These are phyloP conservation scores for Camellia oleifera DNA, from an alignment of 179 eudicot genomes.

Conservation along the genomic window DNA sequence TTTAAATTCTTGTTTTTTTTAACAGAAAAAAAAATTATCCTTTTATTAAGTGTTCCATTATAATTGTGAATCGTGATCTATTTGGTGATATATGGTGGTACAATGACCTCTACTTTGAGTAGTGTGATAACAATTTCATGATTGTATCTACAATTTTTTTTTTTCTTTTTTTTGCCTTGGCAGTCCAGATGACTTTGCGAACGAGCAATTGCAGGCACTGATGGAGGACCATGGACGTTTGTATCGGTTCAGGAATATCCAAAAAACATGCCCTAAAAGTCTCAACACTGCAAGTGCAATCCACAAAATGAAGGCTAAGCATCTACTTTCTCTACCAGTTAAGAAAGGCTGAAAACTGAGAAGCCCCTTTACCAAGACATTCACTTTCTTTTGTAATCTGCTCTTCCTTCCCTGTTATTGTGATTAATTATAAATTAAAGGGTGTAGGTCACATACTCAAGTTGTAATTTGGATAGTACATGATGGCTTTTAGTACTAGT, in stretches of 20 bases:
- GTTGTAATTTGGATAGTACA: too few relatives aligned
- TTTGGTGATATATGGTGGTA: background rate
- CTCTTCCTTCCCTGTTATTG: too few relatives aligned
- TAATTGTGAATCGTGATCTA: too few relatives aligned
- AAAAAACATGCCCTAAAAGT: conserved; percentile 67
- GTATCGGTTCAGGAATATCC: conserved; percentile 56
- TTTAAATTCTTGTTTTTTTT: too few relatives aligned
- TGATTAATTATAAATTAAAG: too few relatives aligned
- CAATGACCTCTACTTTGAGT: background rate
- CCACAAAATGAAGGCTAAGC: conserved; percentile 51
- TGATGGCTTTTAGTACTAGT: too few relatives aligned
- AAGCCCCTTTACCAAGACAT: background rate
- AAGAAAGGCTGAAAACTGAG: conserved; percentile 20
- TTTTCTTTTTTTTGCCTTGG: background rate
- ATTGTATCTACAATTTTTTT: background rate
- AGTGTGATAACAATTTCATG: background rate
- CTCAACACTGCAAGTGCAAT: conserved; percentile 66
- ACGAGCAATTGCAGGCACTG: conserved; percentile 61
- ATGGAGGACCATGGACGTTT: conserved; percentile 47
- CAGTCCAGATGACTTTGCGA: conserved; percentile 59
- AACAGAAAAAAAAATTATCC: too few relatives aligned
- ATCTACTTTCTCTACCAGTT: conserved; percentile 30
- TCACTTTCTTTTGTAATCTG: background rate
- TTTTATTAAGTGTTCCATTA: too few relatives aligned
- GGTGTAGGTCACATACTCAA: too few relatives aligned